Percentiles rank a stretch among this genome's conserved stretches.
Conservation (phyloP, 73 alveolate genomes). For the Paramecium sexaurelia region DNA sequence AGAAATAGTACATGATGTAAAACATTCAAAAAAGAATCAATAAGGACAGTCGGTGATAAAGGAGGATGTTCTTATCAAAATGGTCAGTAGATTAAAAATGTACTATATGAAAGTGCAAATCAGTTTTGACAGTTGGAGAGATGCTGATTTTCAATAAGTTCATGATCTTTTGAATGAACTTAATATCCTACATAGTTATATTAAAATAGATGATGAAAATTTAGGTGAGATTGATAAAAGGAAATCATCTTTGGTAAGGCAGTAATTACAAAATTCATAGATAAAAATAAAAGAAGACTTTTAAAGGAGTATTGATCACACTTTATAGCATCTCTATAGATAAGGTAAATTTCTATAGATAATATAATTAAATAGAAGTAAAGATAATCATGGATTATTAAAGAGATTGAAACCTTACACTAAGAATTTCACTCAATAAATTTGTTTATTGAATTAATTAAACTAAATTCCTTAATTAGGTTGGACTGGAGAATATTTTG, state of each 20-base stretch:
- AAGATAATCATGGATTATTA: neutral
- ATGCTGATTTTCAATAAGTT: neutral
- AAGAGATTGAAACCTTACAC: neutral
- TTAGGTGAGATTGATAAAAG: neutral
- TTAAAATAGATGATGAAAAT: neutral
- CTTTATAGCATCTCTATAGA: neutral
- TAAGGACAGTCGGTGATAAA: neutral
- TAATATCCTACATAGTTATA: neutral
- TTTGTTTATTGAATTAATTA: neutral
- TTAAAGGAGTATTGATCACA: neutral
- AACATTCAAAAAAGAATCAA: neutral
- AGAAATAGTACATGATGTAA: neutral
- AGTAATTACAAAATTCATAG: neutral
- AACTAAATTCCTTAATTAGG: constrained; percentile 21
- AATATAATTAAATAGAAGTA: neutral
- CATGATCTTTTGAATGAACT: neutral
- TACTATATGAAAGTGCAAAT: neutral
- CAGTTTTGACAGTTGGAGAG: neutral
- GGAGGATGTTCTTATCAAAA: neutral
- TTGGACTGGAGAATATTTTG: neutral
- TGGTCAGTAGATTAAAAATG: neutral
- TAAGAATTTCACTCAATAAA: neutral
- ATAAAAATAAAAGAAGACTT: neutral
- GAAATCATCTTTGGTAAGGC: neutral
- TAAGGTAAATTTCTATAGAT: neutral